phyloP scores from a whole-genome alignment of 2,329 filamentous ascomycete species.

The Fusarium pininemorale region DNA sequence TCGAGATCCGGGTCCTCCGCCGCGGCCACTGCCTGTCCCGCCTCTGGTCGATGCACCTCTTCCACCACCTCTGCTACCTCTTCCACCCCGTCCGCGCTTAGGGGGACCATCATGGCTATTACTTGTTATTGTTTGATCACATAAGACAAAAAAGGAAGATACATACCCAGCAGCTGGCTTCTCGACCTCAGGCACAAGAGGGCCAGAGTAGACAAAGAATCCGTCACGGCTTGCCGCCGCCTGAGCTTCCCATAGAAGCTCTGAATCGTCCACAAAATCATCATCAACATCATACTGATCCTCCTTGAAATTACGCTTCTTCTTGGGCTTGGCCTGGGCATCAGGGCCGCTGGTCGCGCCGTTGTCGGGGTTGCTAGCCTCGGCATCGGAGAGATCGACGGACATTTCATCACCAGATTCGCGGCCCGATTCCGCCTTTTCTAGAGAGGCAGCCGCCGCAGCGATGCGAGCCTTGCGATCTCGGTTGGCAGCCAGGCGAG shows the following conservation, averaged over 20 bases:
- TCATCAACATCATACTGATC: conserved; percentile 87
- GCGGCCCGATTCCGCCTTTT: conserved; percentile 74
- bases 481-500: conserved; percentile 86
- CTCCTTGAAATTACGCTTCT: conserved; percentile 82
- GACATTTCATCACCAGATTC: conserved; percentile 86
- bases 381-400: conserved; percentile 76
- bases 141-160: not conserved
- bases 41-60: conserved; percentile 71
- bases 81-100: conserved; percentile 70
- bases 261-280: conserved; percentile 91
- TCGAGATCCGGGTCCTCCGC: conserved; percentile 73
- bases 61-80: conserved; percentile 62
- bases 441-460: conserved; percentile 85
- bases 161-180: conserved; percentile 69
- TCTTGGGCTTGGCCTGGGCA: conserved; percentile 72
- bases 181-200: conserved; percentile 86
- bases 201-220: conserved; percentile 97
- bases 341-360: conserved; percentile 70
- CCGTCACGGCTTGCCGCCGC: conserved; percentile 94
- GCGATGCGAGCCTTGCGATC: conserved; percentile 89
- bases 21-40: conserved; percentile 55
- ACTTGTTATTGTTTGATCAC: conserved; percentile 47
- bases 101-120: conserved; percentile 76
- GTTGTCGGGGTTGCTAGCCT: conserved; percentile 91
- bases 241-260: conserved; percentile 94